Conservation (phyloP, 2,329 filamentous ascomycete genomes). For the Ascochyta lentis region DNA sequence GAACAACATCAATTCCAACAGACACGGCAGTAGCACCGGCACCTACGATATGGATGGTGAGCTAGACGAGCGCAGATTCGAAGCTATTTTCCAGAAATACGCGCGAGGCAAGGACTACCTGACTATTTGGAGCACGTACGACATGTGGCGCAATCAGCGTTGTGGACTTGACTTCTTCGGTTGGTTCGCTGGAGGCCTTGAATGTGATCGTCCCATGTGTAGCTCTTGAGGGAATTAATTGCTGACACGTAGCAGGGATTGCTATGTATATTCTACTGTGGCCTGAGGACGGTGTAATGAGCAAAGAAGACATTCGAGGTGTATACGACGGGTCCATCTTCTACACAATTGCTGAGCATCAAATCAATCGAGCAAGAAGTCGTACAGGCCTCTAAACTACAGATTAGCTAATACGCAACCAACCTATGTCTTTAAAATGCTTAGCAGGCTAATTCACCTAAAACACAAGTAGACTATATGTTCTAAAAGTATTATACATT, state of each 20-base stretch:
- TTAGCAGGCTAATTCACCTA: too few relatives aligned
- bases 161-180: slow-evolving; percentile 27
- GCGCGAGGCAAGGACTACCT: slow-evolving; percentile 22
- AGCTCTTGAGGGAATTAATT: neutral
- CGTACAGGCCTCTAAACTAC: too few relatives aligned
- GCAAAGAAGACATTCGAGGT: slow-evolving; percentile 21
- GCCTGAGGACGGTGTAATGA: slow-evolving; percentile 24
- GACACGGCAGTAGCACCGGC: slow-evolving; percentile 28
- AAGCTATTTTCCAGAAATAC: slow-evolving; percentile 27
- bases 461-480: too few relatives aligned
- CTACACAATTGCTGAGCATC: slow-evolving; percentile 16
- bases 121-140: slow-evolving; percentile 16
- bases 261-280: slow-evolving; percentile 29
- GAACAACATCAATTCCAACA: slow-evolving; percentile 22
- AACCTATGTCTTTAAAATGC: too few relatives aligned
- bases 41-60: slow-evolving; percentile 26
- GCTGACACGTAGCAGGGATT: slow-evolving; percentile 21
- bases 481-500: too few relatives aligned
- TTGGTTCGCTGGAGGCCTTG: slow-evolving; percentile 27
- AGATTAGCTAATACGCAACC: too few relatives aligned
- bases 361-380: too few relatives aligned
- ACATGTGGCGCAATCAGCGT: slow-evolving; percentile 23
- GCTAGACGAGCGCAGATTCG: slow-evolving; percentile 22
- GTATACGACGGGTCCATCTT: slow-evolving; percentile 38
- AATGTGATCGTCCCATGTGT: slow-evolving; percentile 14